Percentiles rank a stretch among this genome's conserved stretches.
Conservation (phyloP, 208 protist species). For the Leishmania turanica region DNA sequence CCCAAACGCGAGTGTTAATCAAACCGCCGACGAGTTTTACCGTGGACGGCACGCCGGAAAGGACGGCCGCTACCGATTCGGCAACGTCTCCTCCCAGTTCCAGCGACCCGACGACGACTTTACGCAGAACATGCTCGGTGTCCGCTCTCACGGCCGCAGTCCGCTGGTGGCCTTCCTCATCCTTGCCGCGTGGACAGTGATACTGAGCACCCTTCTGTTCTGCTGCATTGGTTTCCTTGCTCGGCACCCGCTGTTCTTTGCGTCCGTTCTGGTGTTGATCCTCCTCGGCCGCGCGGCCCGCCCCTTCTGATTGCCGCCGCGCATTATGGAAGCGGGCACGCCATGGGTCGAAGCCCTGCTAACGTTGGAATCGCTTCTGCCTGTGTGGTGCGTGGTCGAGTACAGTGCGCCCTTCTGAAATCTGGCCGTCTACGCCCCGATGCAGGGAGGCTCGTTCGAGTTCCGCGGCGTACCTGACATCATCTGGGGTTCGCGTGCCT, state of each 20-base stretch:
- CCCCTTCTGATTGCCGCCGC: slow-evolving; percentile 25
- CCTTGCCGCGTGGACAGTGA: slow-evolving; percentile 57
- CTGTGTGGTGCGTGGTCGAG: not conserved
- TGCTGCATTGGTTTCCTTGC: slow-evolving; percentile 52
- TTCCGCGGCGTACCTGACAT: not conserved
- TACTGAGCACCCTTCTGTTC: slow-evolving; percentile 62
- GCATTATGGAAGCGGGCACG: not conserved
- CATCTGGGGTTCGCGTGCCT: not conserved
- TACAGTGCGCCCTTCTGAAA: not conserved
- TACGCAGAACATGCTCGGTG: slow-evolving; percentile 58
- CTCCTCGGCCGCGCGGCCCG: slow-evolving; percentile 44
- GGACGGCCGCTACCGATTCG: slow-evolving; percentile 68
- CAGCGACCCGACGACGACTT: slow-evolving; percentile 60
- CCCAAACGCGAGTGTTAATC: slow-evolving; percentile 73
- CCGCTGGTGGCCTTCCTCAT: slow-evolving; percentile 74
- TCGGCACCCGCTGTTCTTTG: slow-evolving; percentile 72
- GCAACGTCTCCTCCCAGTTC: slow-evolving; percentile 52
- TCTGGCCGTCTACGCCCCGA: not conserved
- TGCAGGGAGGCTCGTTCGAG: not conserved
- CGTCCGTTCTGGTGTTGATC: slow-evolving; percentile 62
- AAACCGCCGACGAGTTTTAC: slow-evolving; percentile 63
- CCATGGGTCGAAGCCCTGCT: not conserved
- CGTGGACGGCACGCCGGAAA: slow-evolving; percentile 36
- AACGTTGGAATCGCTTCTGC: not conserved
- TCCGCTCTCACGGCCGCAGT: slow-evolving; percentile 75